Evolutionary conservation across 2,329 filamentous ascomycete species (phyloP).

Genomic region (Xylariaceae sp.): DNA sequence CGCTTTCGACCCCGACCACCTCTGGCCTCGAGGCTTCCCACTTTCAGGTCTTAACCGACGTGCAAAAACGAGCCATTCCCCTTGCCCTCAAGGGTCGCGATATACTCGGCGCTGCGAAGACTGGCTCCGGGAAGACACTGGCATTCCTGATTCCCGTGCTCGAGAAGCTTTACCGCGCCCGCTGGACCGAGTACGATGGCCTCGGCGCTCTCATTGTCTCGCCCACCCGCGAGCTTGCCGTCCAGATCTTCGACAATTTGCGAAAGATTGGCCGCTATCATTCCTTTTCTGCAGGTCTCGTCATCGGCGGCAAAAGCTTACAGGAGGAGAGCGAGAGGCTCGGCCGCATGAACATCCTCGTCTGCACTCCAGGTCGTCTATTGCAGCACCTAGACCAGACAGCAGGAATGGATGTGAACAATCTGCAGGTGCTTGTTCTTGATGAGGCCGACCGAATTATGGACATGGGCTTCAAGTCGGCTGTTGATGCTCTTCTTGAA

Average conservation of each 20-base stretch:
- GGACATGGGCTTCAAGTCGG: conserved; percentile 93
- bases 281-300: conserved; percentile 83
- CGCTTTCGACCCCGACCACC: conserved; percentile 77
- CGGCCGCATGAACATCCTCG: conserved; percentile 91
- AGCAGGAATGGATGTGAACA: conserved; percentile 82
- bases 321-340: conserved; percentile 83
- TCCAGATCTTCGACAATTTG: conserved; percentile 94
- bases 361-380: conserved; percentile 93
- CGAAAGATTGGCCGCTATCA: conserved; percentile 87
- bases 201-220: conserved; percentile 90
- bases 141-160: conserved; percentile 90
- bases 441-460: conserved; percentile 96
- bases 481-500: conserved; percentile 88
- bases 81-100: conserved; percentile 68
- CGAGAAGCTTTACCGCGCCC: conserved; percentile 84
- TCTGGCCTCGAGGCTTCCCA: conserved; percentile 81
- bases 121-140: conserved; percentile 91
- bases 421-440: conserved; percentile 86
- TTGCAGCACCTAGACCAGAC: conserved; percentile 95
- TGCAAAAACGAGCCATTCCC: conserved; percentile 87
- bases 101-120: conserved; percentile 92
- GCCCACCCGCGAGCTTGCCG: conserved; percentile 86
- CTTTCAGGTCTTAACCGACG: conserved; percentile 86
- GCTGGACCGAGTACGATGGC: conserved; percentile 89
- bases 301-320: conserved; percentile 90